These are phyloP conservation scores for Acacia melanoxylon DNA, from an alignment of 306 rosid species.

Conservation along the genomic window DNA sequence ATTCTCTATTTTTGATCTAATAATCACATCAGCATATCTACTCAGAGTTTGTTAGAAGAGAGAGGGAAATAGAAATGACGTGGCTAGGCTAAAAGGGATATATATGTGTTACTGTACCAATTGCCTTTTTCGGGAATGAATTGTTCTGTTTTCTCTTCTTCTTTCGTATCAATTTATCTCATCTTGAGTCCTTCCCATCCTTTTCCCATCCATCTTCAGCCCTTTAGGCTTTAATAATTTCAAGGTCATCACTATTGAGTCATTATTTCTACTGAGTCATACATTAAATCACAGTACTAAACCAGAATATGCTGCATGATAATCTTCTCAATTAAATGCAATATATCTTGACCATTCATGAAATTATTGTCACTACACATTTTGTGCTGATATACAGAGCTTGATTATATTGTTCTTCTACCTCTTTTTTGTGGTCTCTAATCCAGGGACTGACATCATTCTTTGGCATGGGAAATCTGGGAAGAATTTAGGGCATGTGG, in stretches of 20 bases:
- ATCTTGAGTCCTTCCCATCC: not conserved
- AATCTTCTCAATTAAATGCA: constrained; percentile 1
- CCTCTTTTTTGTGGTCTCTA: constrained; percentile 30
- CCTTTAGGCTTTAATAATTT: not conserved
- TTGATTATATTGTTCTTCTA: constrained; percentile 13
- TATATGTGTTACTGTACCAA: too few species aligned
- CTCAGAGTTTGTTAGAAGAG: too few species aligned
- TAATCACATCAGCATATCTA: too few species aligned
- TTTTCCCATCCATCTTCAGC: not conserved
- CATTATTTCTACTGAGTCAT: constrained; percentile 11
- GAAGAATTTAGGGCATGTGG: constrained; percentile 81
- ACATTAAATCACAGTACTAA: not conserved
- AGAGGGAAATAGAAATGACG: too few species aligned
- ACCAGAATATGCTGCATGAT: not conserved
- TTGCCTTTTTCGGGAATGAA: too few species aligned
- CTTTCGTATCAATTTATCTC: not conserved
- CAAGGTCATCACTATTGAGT: not conserved
- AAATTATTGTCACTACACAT: constrained; percentile 4
- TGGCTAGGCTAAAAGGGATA: too few species aligned
- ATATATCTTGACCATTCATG: constrained; percentile 3
- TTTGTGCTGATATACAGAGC: constrained; percentile 2
- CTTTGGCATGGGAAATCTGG: constrained; percentile 98
- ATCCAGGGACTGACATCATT: constrained; percentile 84
- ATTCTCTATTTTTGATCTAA: too few species aligned
- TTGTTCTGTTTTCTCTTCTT: too few species aligned